Percentiles rank a stretch among this genome's conserved stretches.
Evolutionary conservation across 1,284 basidiomycete genomes (phyloP).

Genomic region (Melampsora larici-populina): DNA sequence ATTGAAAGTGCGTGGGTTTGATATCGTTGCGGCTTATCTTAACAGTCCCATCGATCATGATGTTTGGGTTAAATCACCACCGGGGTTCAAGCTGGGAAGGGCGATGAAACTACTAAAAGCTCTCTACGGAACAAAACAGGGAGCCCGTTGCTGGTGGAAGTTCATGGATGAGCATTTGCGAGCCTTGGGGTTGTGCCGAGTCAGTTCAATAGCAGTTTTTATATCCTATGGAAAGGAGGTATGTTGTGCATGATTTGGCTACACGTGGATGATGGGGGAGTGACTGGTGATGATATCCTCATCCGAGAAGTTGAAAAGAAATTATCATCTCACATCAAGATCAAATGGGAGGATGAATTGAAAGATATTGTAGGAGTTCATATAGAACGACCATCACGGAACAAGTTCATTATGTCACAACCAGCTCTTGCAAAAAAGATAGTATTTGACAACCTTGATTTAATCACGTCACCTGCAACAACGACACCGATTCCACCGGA

Average conservation of each 20-base stretch:
- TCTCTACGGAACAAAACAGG: too few species aligned
- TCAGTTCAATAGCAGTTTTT: background rate
- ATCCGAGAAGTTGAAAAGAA: background rate
- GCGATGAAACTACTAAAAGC: too few species aligned
- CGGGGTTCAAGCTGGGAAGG: too few species aligned
- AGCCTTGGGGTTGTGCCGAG: background rate
- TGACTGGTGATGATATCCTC: background rate
- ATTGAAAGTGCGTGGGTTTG: too few species aligned
- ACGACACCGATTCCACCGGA: too few species aligned
- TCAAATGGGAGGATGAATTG: background rate
- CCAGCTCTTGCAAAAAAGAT: background rate
- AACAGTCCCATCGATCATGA: too few species aligned
- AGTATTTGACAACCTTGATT: background rate
- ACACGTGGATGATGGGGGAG: constrained; percentile 15
- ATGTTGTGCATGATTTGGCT: constrained; percentile 11
- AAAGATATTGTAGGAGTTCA: background rate
- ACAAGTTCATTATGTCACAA: background rate
- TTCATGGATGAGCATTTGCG: too few species aligned
- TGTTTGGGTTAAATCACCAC: background rate
- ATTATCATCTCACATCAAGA: background rate
- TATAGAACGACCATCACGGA: background rate
- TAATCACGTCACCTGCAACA: too few species aligned
- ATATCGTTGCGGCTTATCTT: too few species aligned
- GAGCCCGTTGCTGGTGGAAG: too few species aligned
- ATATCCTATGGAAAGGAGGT: background rate